Base-by-base conservation (phyloP, 306 rosid species). In the Erythrophleum fordii region DNA sequence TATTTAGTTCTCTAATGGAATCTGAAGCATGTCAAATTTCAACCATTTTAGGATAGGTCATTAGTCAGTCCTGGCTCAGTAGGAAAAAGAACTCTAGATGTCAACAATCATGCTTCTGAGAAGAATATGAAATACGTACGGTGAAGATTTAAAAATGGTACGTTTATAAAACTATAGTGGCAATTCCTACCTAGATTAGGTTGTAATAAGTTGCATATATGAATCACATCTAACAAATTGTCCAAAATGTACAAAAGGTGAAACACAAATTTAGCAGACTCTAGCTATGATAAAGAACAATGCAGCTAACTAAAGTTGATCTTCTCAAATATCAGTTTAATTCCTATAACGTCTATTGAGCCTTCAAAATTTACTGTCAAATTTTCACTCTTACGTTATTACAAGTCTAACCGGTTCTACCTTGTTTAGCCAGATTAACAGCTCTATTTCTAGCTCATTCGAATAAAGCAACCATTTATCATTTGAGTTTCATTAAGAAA, bases 21-120 rank as follows among this genome's bases (percentile, higher is more conserved):
- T n/a, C n/a, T 35, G 53, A 72, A 72, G 60, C 69, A 66, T 46
- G 80, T 41, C 48, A 72, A 77, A 77, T 48, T 69, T 66, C 28
- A 72, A 16, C 73, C 60, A 29, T 55, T 58, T 18, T 51, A 73
- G 77, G 73, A 73, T 45, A 34, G 29, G 20, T 7, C 52, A 20
- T 39, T 17, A 35, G 79, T 58, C n/a, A 72, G 6, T 3, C 35
- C 56, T 23, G 52, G 55, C 26, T 44, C 17, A 28, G 55, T 42
- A 11, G 20, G 49, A 68, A 58, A 72, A 44, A 41, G 59, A 65
- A 12, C 78, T 49, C n/a, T 71, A 11, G 5, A 39, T 25, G 39
- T 55, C 53, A 67, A 64, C 46, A 72, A 68, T 17, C 41, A 58
- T 35, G n/a, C 39, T 53, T 42, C 11, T 14, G 49, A 42, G 37